Base-by-base conservation (phyloP, 257 asterid species). In the Osmanthus fragrans region DNA sequence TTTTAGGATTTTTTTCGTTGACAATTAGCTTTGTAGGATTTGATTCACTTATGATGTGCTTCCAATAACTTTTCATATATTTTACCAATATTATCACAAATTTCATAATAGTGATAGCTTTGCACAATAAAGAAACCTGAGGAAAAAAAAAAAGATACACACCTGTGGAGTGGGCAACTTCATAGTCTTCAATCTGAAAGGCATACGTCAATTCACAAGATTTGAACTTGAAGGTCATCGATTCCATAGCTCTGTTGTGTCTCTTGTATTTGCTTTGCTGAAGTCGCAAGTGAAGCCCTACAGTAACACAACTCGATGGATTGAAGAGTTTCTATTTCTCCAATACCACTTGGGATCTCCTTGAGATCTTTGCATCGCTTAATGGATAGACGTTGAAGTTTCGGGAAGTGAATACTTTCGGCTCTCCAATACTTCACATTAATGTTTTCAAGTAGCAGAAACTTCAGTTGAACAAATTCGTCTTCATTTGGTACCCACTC, bases 401-500 rank as follows among this genome's bases (percentile, higher is more conserved):
- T n/a, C 6, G 65, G 27, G 5, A 56, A 56, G 65, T 56, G 65
- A 2, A 18, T 21, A 5, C 6, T 15, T 0, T n/a, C 27, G 1
- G 65, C 65, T n/a, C 65, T 56, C 65, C 65, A 56, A 56, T 56
- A 7, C 65, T 18, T 21, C 2, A 56, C 29, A 56, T 19, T 21
- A n/a, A 19, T 21, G 0, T n/a, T 2, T 18, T 56, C 27, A 6
- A 56, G 27, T 18, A 9, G 65, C 27, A 56, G 65, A 5, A 21
- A 18, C n/a, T 56, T 56, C 1, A 56, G 27, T n/a, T 56, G 9
- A 5, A n/a, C 11, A 56, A 56, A 56, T n/a, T 56, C 65, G 4
- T 29, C 65, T 56, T 56, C 65, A 56, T 56, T 56, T 56, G 65
- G 65, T 56, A n/a, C 27, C 65, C 65, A 56, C 65, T 18, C 65